These are phyloP conservation scores for Karstenula rhodostoma DNA, from an alignment of 2,329 filamentous ascomycete species.

Conservation along the genomic window DNA sequence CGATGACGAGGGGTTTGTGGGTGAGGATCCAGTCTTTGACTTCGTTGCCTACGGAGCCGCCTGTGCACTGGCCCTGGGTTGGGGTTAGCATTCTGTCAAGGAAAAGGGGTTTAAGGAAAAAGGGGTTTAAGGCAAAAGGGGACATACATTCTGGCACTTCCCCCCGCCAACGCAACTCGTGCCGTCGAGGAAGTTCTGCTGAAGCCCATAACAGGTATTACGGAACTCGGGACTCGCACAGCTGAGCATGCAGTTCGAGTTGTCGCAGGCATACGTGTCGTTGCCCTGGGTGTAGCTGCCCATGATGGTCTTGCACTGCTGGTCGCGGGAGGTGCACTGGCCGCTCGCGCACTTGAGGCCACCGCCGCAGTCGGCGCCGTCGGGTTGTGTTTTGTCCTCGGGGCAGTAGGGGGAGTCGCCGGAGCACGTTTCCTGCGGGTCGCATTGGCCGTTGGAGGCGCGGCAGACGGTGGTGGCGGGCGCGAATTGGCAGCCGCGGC, in stretches of 20 bases:
- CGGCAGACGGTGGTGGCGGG: conserved; percentile 78
- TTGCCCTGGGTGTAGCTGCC: conserved; percentile 76
- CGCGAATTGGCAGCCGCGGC: conserved; percentile 74
- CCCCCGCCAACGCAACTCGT: conserved; percentile 85
- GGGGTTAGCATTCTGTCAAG: neutral
- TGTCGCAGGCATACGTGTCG: conserved; percentile 81
- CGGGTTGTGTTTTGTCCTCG: conserved; percentile 69
- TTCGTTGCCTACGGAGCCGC: conserved; percentile 72
- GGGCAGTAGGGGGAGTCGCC: conserved; percentile 79
- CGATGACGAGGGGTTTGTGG: conserved; percentile 84
- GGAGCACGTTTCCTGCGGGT: conserved; percentile 83
- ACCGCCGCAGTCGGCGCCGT: conserved; percentile 76
- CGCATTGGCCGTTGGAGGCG: conserved; percentile 78
- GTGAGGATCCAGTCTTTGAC: conserved; percentile 77
- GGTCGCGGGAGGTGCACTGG: conserved; percentile 90
- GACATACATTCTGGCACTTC: conserved; percentile 71
- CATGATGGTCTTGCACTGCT: conserved; percentile 87
- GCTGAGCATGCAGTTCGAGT: conserved; percentile 75
- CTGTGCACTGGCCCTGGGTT: conserved; percentile 73
- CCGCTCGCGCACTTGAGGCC: conserved; percentile 84
- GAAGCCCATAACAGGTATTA: conserved; percentile 75
- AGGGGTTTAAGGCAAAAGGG: neutral
- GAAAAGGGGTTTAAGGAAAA: neutral
- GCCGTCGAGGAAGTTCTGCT: conserved; percentile 93
- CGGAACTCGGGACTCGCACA: conserved; percentile 77